phyloP scores from a whole-genome alignment of 805 yeast species.

The Priceomyces medius region DNA sequence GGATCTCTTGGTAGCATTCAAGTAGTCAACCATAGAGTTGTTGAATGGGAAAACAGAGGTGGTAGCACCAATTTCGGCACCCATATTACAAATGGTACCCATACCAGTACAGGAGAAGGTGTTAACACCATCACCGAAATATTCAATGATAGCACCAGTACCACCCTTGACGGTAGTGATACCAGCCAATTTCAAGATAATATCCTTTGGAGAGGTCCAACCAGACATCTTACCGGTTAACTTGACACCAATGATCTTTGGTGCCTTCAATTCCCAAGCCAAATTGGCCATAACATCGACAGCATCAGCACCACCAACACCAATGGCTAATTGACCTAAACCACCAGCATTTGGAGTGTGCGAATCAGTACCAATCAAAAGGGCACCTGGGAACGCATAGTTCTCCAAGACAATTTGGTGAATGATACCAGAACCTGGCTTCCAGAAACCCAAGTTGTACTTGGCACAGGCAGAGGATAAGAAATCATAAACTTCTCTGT shows the following conservation, averaged over 20 bases:
- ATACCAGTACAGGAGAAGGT: constrained; percentile 95
- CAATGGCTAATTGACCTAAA: constrained; percentile 94
- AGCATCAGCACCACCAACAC: constrained; percentile 99
- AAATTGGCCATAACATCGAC: constrained; percentile 93
- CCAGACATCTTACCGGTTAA: constrained; percentile 89
- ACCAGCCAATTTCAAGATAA: constrained; percentile 91
- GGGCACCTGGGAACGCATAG: constrained; percentile 96
- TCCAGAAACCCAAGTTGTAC: constrained; percentile 98
- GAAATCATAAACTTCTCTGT: constrained; percentile 94
- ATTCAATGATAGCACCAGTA: constrained; percentile 94
- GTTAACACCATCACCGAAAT: constrained; percentile 93
- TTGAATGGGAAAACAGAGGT: constrained; percentile 97
- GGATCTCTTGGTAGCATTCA: constrained; percentile 81
- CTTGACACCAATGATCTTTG: constrained; percentile 92
- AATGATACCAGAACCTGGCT: constrained; percentile 97
- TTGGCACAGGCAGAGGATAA: constrained; percentile 86
- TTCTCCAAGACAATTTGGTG: constrained; percentile 96
- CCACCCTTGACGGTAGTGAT: constrained; percentile 96
- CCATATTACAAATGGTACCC: constrained; percentile 99
- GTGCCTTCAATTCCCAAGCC: constrained; percentile 98
- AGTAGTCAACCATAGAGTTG: constrained; percentile 82
- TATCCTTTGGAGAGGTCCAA: constrained; percentile 97
- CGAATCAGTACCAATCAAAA: constrained; percentile 95
- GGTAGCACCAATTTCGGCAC: constrained; percentile 99
- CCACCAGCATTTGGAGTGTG: constrained; percentile 99